Conservation (phyloP, 1,284 basidiomycete genomes). For the Marasmius fiardii region DNA sequence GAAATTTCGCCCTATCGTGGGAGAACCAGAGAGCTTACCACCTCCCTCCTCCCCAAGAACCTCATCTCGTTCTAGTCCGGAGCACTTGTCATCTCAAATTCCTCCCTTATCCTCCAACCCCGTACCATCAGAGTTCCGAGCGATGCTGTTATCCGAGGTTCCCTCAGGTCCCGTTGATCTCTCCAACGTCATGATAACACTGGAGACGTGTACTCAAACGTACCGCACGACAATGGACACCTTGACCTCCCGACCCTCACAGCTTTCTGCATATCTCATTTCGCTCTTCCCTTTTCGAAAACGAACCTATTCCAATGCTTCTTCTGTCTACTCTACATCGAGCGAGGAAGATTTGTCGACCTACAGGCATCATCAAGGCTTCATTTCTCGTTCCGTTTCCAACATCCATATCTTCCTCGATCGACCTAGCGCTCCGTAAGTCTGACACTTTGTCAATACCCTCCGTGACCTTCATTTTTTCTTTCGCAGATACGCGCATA, state of each 20-base stretch:
- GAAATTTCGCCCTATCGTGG: conserved; percentile 5
- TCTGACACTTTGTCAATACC: conserved; percentile 17
- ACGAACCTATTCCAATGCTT: conserved; percentile 35
- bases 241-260: conserved; percentile 62
- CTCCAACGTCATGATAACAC: conserved; percentile 59
- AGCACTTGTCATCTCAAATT: conserved; percentile 38
- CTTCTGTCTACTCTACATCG: conserved; percentile 49
- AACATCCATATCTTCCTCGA: conserved; percentile 77
- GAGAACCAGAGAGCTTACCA: conserved; percentile 14
- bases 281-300: conserved; percentile 37
- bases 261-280: conserved; percentile 55
- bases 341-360: conserved; percentile 40
- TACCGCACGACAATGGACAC: conserved; percentile 64
- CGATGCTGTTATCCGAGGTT: conserved; percentile 61
- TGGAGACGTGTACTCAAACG: conserved; percentile 67
- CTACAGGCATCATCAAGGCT: conserved; percentile 59
- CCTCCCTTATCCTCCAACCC: conserved; percentile 33
- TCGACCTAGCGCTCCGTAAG: conserved; percentile 73
- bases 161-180: conserved; percentile 46
- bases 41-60: conserved; percentile 44
- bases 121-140: conserved; percentile 51
- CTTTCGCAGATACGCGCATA: conserved; percentile 55
- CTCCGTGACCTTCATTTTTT: conserved; percentile 8
- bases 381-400: conserved; percentile 42
- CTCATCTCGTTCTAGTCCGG: conserved; percentile 29